Base-by-base conservation (phyloP, 208 protist species). In the Acanthamoeba healyi region DNA sequence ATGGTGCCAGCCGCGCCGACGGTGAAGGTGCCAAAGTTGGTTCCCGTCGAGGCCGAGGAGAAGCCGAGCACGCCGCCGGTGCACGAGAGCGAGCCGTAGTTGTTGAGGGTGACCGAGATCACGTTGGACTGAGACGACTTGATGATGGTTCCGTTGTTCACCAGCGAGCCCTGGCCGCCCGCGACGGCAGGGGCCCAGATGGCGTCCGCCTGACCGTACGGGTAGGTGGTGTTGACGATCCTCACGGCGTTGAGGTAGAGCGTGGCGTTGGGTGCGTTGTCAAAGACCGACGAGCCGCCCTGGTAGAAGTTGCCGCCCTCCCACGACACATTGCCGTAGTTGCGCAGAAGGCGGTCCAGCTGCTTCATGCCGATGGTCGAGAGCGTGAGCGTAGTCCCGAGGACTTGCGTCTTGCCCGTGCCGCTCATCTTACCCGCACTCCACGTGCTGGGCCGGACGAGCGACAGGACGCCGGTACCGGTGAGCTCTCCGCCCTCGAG, bases 81-180 rank as follows among this genome's bases (percentile, higher is more conserved):
- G 44, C 86, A 92, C 4, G 56, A 38, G 0, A 92, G n/a, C 32
- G 65, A 46, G 40, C 86, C 86, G 65, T 92, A 92, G 65, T 92
- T 92, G 86, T 92, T 92, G 56, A 92, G 61, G 3, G 86, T 92
- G 3, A 92, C n/a, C 58, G 24, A 61, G n/a, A 92, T 22, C n/a
- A 77, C 26, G 56, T 67, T 74, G 38, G 51, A 70, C 51, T 67
- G 65, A 9, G 86, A 26, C 26, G 86, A 49, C 42, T 74, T 92
- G 58, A 54, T 49, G 22, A 92, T 74, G 86, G 65, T 49, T n/a
- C 86, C 86, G 65, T 92, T 49, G 46, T 92, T 92, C 15, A 92
- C 86, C 17, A 92, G 72, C 40, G 86, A 92, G 56, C 40, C 36
- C 86, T 77, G 61, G 32, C 26, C 61, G 34, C 17, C 22, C 51